Conservation (phyloP, 129 eudicot species). For the Centrapalus pauciflorus region DNA sequence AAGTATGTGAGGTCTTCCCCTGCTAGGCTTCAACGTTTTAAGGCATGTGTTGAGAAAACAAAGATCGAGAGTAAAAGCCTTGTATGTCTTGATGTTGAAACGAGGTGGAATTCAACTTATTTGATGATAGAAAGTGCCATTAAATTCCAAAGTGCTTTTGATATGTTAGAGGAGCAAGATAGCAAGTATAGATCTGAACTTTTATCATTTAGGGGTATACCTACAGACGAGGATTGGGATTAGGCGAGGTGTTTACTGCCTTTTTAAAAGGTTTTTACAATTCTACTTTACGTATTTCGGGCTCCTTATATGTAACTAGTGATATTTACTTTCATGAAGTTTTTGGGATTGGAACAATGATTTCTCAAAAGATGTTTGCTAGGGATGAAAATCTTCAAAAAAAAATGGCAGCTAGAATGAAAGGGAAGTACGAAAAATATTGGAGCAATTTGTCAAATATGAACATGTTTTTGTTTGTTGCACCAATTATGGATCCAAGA, state of each 20-base stretch:
- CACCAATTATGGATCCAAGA: neutral
- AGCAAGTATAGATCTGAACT: neutral
- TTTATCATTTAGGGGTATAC: neutral
- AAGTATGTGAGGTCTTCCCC: slow-evolving; percentile 5
- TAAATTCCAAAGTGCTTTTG: neutral
- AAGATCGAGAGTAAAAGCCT: neutral
- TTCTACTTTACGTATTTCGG: too few species aligned
- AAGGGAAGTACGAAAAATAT: neutral
- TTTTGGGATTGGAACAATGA: too few species aligned
- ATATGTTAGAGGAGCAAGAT: slow-evolving; percentile 1
- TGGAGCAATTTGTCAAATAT: neutral
- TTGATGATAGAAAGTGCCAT: neutral
- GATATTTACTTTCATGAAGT: too few species aligned
- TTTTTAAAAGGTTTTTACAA: neutral
- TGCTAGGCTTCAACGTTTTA: neutral
- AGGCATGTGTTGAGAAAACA: neutral
- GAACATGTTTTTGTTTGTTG: neutral
- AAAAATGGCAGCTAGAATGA: neutral
- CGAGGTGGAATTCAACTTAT: slow-evolving; percentile 2
- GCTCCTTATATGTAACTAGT: too few species aligned
- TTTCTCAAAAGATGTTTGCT: too few species aligned
- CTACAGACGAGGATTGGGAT: neutral
- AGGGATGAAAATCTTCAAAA: too few species aligned
- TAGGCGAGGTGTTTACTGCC: neutral
- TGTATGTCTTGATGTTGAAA: neutral